Conservation (phyloP, 441 rosid species). For the Mallotus repandus region DNA sequence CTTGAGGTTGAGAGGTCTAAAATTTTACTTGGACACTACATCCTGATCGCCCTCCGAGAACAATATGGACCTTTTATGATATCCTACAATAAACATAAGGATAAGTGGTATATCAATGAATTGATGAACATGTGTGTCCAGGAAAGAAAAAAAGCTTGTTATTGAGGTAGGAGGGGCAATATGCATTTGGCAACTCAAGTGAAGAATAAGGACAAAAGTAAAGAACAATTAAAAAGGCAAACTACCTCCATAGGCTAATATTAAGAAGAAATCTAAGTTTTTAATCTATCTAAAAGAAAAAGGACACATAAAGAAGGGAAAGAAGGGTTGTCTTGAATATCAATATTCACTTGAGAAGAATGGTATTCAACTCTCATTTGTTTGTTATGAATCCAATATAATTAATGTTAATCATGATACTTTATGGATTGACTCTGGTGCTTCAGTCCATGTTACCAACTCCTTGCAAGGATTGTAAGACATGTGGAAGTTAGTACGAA, state of each 20-base stretch:
- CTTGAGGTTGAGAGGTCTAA: too few relatives aligned
- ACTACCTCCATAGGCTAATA: too few relatives aligned
- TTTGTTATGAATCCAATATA: constrained; percentile 22
- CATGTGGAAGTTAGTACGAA: too few relatives aligned
- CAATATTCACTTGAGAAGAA: background rate
- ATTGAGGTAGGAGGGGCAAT: background rate
- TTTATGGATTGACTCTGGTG: constrained; percentile 7
- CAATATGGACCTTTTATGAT: background rate
- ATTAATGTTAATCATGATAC: background rate
- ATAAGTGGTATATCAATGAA: background rate
- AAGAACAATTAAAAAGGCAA: too few relatives aligned
- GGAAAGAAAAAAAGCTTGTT: background rate
- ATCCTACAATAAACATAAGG: background rate
- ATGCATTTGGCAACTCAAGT: background rate
- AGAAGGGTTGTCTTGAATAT: background rate
- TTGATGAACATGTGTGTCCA: background rate
- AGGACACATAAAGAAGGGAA: background rate
- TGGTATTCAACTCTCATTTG: constrained; percentile 10
- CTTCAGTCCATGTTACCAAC: background rate
- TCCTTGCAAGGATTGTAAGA: background rate
- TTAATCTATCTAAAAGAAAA: too few relatives aligned
- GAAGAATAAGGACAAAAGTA: too few relatives aligned
- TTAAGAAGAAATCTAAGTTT: too few relatives aligned
- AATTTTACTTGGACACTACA: too few relatives aligned
- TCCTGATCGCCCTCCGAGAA: too few relatives aligned